These are phyloP conservation scores for Emericellopsis atlantica DNA, from an alignment of 2,329 filamentous ascomycete genomes.

Conservation along the genomic window DNA sequence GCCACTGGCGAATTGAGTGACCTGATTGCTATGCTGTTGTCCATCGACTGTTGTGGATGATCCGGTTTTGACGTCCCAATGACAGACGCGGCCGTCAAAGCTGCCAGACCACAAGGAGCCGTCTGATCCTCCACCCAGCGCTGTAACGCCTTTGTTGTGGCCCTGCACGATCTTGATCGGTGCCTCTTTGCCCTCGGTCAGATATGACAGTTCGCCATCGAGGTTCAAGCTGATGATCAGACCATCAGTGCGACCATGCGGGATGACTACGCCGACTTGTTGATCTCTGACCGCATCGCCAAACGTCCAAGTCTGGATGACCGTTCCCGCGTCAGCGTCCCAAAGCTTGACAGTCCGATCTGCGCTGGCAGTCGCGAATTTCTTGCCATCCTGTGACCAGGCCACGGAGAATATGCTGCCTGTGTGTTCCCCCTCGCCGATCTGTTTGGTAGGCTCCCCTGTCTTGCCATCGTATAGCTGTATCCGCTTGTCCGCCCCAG, in stretches of 20 bases:
- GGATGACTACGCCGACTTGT: constrained; percentile 91
- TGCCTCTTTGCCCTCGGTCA: constrained; percentile 56
- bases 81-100: constrained; percentile 77
- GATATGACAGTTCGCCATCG: constrained; percentile 80
- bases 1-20: constrained; percentile 58
- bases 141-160: constrained; percentile 84
- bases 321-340: constrained; percentile 72
- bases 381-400: constrained; percentile 78
- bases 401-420: constrained; percentile 88
- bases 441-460: constrained; percentile 64
- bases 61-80: constrained; percentile 68
- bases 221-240: constrained; percentile 84
- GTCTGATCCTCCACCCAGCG: constrained; percentile 36
- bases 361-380: constrained; percentile 81
- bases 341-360: constrained; percentile 93
- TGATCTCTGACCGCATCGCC: constrained; percentile 74
- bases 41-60: constrained; percentile 62
- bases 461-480: constrained; percentile 96
- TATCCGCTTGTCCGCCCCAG: constrained; percentile 84
- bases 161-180: constrained; percentile 67
- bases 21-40: constrained; percentile 72
- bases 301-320: constrained; percentile 72
- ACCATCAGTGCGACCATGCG: constrained; percentile 67
- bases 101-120: constrained; percentile 75
- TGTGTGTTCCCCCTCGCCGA: constrained; percentile 76